Evolutionary conservation across 1,139 yeast genomes (phyloP), one percentile per base, ranked within the genome.

Genomic region (Zygosaccharomyces pseudobailii): DNA sequence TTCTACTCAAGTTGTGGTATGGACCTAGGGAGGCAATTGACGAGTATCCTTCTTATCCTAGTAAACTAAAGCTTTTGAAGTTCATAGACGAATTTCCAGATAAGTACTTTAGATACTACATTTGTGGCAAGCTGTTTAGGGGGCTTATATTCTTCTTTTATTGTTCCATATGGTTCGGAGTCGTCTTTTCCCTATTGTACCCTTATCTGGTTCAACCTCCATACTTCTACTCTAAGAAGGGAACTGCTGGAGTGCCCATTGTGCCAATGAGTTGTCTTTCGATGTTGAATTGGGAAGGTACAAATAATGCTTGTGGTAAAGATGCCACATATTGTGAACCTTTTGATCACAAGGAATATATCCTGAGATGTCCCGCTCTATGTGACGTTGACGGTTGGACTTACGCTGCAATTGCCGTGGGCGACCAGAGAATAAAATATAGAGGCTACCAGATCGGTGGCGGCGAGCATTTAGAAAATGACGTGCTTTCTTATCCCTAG

Each of bases 291-390:
- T 88, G 96, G 96, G 68, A 62, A 39, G 96, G 96, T 0, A 80
- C 79, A 51, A 85, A 87, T 59, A 82, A 78, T 3, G 75, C 71
- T 1, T 90, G 97, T 71, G 97, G 97, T 0, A 56, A 84, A 6
- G 71, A 84, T 56, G 96, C 83, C 1, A 67, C 70, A 20, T 56
- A 69, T 6, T 90, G 97, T 67, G 61, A 56, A 9, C 78, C 79
- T 1, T 66, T 71, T 30, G 63, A 67, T 1, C 61, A 69, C 9
- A 60, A 73, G 32, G 83, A 82, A 37, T 72, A 84, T 20, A 66
- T 76, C 8, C 75, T 90, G 58, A 73, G 89, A 55, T 90, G 97
- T 66, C 96, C 97, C 0, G 95, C 97, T 0, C 71, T 89, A 34
- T 90, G 97, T 67, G 87, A 82, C 55, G 71, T 85, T 39, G 86